Evolutionary conservation across 2,329 filamentous ascomycete species (phyloP).

Genomic region (Trichoderma sp.): DNA sequence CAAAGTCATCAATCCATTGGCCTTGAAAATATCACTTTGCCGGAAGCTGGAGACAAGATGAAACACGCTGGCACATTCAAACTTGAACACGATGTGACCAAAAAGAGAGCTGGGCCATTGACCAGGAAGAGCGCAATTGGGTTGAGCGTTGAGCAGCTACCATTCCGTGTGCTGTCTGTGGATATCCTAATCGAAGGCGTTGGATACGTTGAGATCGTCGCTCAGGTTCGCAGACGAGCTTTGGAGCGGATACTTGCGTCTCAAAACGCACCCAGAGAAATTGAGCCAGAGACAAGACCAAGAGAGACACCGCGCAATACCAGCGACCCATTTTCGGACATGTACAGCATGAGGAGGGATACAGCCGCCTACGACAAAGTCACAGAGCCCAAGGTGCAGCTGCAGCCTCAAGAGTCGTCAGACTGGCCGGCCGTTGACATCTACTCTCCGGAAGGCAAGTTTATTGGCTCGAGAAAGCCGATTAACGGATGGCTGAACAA

Average conservation of each 20-base stretch:
- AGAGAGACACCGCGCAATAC: background rate
- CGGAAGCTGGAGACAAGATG: conserved; percentile 57
- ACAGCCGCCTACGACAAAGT: background rate
- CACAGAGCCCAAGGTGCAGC: background rate
- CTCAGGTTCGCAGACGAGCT: conserved; percentile 68
- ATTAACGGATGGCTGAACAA: conserved; percentile 69
- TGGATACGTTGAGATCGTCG: conserved; percentile 86
- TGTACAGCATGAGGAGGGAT: conserved; percentile 30
- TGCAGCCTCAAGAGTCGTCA: conserved; percentile 28
- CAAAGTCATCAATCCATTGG: conserved; percentile 56
- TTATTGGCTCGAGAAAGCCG: conserved; percentile 63
- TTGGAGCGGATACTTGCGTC: conserved; percentile 26
- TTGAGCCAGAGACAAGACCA: conserved; percentile 17
- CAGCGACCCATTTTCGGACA: conserved; percentile 27
- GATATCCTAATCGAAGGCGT: conserved; percentile 90
- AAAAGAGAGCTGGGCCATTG: conserved; percentile 69
- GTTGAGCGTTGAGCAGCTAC: conserved; percentile 64
- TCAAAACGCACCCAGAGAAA: conserved; percentile 19
- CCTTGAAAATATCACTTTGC: conserved; percentile 61
- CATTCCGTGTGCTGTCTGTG: conserved; percentile 74
- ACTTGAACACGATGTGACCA: conserved; percentile 81
- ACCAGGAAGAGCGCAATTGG: conserved; percentile 61
- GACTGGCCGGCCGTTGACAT: conserved; percentile 75
- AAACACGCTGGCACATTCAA: conserved; percentile 70
- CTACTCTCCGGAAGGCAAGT: conserved; percentile 80